Percentiles rank a stretch among this genome's conserved stretches.
These are phyloP conservation scores for Mycena albidolilacea DNA, from an alignment of 768 basidiomycete genomes.

Conservation along the genomic window DNA sequence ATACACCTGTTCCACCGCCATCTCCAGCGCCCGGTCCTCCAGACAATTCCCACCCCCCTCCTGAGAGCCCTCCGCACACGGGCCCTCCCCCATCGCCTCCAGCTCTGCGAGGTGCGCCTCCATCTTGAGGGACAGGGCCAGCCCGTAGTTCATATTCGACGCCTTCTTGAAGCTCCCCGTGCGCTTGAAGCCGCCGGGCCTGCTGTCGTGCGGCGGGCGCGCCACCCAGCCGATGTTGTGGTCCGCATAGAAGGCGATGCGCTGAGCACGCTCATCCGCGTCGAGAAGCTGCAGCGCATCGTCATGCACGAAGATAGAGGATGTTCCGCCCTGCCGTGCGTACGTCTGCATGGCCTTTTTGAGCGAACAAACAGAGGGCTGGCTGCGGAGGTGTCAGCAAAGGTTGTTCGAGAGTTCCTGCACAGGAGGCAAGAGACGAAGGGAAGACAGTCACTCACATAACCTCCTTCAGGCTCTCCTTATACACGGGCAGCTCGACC, in stretches of 20 bases:
- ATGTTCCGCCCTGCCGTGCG: constrained; percentile 90
- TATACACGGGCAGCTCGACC: constrained; percentile 91
- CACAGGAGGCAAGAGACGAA: too few species aligned
- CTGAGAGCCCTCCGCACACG: constrained; percentile 53
- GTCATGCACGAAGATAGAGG: constrained; percentile 85
- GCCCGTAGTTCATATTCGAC: constrained; percentile 90
- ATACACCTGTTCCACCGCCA: constrained; percentile 83
- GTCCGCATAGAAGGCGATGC: constrained; percentile 82
- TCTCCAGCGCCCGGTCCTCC: constrained; percentile 80
- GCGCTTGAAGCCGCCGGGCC: constrained; percentile 79
- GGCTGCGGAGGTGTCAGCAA: constrained; percentile 51
- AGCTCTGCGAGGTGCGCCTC: constrained; percentile 66
- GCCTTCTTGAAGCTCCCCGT: constrained; percentile 95
- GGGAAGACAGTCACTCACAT: constrained; percentile 67
- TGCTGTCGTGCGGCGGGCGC: constrained; percentile 76
- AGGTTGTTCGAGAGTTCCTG: too few species aligned
- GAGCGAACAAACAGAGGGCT: constrained; percentile 81
- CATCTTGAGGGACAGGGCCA: constrained; percentile 75
- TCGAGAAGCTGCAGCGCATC: constrained; percentile 83
- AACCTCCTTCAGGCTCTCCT: constrained; percentile 85
- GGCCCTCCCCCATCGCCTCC: constrained; percentile 54
- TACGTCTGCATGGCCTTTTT: constrained; percentile 95
- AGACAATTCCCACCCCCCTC: constrained; percentile 50
- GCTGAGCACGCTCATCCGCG: constrained; percentile 73
- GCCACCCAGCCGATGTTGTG: constrained; percentile 88